Evolutionary conservation across 176 grass and related monocot species (phyloP), one percentile per base, ranked within the genome.

Genomic region (Typha latifolia): DNA sequence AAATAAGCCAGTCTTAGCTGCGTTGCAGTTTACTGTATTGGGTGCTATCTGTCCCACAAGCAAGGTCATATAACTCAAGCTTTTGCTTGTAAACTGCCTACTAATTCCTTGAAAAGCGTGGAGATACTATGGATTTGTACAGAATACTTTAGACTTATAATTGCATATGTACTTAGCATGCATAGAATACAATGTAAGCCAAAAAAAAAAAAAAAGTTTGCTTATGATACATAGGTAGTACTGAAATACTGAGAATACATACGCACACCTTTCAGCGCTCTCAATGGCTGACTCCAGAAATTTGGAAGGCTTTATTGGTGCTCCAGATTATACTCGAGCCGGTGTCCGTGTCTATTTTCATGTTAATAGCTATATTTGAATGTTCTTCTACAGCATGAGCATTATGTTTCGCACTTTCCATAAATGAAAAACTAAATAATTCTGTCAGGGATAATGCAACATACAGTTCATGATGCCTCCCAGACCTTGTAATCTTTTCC

Each of bases 401-500:
- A 59, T 4, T 18, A 19, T 5, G 20, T 59, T 69, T 49, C 14
- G 19, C 23, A n/a, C 13, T 72, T 62, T 62, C 14, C 0, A 20
- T 8, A 53, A 16, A 26, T 16, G 37, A 3, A 18, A 62, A 47
- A 22, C 11, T 52, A 48, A 26, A 47, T 56, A 48, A 71, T 69
- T 70, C 32, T 3, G 64, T 21, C 23, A 56, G 34, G 49, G 26
- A 64, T 69, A 3, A 66, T 55, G 51, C n/a, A 5, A 7, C 65
- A 62, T 47, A 49, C 47, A 69, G 77, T 74, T 18, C 69, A 71
- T 34, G 83, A 51, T 16, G 51, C 62, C 59, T 90, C 89, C 94
- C 94, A 92, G 18, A 97, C 82, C 68, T 90, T 99, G 80, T 93
- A 99, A 43, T 90, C 76, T 16, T 52, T 69, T 49, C 94, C 94